Conservation (phyloP, 73 alveolate species). For the Tetrahymena borealis region DNA sequence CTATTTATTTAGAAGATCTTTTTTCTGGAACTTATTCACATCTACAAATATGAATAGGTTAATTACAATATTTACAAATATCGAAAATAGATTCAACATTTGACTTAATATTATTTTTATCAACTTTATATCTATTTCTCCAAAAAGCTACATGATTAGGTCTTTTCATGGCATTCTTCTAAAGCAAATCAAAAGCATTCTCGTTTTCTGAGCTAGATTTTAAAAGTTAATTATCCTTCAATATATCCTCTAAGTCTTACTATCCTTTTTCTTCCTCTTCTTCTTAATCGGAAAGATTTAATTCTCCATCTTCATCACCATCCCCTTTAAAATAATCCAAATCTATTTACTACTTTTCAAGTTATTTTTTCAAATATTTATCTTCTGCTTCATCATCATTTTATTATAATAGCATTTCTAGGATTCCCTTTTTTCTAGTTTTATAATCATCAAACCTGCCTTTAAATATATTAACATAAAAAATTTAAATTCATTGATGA, state of each 20-base stretch:
- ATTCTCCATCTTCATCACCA: slow-evolving; percentile 15
- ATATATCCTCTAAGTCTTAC: slow-evolving; percentile 2
- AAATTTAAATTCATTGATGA: slow-evolving; percentile 2
- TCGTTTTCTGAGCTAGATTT: not conserved
- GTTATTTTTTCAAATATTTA: slow-evolving; percentile 3
- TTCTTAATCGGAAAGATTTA: not conserved
- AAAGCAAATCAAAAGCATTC: slow-evolving; percentile 13
- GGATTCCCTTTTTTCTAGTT: slow-evolving; percentile 18
- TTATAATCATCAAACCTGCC: slow-evolving; percentile 16
- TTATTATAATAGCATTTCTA: slow-evolving; percentile 4
- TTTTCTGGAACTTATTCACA: not conserved
- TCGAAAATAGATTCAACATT: not conserved
- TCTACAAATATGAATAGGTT: slow-evolving; percentile 1
- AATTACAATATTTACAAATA: slow-evolving; percentile 15
- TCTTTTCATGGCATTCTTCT: not conserved
- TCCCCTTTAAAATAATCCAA: slow-evolving; percentile 1
- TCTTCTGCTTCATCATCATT: slow-evolving; percentile 17
- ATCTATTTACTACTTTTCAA: not conserved
- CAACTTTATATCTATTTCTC: slow-evolving; percentile 23
- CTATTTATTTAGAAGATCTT: not conserved
- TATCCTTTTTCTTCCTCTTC: slow-evolving; percentile 4
- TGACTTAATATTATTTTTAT: not conserved
- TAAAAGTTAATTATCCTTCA: not conserved
- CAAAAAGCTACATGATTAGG: slow-evolving; percentile 1
- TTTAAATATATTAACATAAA: not conserved